Conservation (phyloP, 2,329 filamentous ascomycete species). For the Cucurbitaria berberidis region DNA sequence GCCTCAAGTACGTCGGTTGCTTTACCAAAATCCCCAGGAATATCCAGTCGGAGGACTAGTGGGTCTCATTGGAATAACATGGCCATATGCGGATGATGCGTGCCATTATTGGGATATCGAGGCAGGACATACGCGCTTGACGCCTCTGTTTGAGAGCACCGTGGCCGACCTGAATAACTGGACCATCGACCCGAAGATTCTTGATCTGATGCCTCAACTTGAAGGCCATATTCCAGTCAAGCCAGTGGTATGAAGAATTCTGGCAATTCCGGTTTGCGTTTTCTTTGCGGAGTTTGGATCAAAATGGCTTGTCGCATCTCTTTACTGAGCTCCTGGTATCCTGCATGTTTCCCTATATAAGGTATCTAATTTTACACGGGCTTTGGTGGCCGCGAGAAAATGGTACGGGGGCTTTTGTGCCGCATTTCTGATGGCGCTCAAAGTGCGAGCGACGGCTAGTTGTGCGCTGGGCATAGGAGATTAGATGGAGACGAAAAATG, state of each 20-base stretch:
- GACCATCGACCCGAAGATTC: conserved; percentile 43
- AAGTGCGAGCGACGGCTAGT: neutral
- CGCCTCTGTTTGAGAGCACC: conserved; percentile 42
- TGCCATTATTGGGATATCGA: conserved; percentile 49
- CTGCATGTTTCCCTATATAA: conserved; percentile 1
- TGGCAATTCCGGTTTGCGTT: neutral
- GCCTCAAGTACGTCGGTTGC: conserved; percentile 42
- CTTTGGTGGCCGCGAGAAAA: neutral
- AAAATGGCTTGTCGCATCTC: neutral
- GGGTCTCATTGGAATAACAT: conserved; percentile 37
- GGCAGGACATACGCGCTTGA: conserved; percentile 40
- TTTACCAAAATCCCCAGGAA: conserved; percentile 43
- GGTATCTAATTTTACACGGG: conserved; percentile 2
- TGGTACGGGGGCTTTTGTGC: conserved; percentile 2
- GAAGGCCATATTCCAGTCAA: conserved; percentile 38
- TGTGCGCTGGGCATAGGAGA: neutral
- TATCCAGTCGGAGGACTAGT: conserved; percentile 36
- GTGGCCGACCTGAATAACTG: conserved; percentile 42
- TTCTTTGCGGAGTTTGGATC: conserved; percentile 8
- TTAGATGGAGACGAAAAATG: neutral
- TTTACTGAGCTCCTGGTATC: neutral
- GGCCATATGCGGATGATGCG: conserved; percentile 45
- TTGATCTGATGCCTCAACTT: conserved; percentile 42
- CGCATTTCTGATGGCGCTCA: conserved; percentile 3
- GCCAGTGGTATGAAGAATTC: conserved; percentile 12